phyloP scores from a whole-genome alignment of 768 basidiomycete species.

The Tylopilus felleus region DNA sequence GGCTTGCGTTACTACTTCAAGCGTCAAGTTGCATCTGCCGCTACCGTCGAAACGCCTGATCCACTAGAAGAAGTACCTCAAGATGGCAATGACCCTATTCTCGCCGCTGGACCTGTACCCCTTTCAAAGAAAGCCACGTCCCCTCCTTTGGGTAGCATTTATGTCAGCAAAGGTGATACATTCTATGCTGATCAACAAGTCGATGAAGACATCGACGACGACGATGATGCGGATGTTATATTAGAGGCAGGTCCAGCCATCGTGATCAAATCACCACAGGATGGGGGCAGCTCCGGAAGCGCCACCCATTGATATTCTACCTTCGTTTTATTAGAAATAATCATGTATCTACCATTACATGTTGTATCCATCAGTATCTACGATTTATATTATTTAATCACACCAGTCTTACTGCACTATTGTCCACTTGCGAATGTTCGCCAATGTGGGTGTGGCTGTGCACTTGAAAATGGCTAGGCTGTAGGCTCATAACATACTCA shows the following conservation, averaged over 20 bases:
- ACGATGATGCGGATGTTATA: conserved; percentile 66
- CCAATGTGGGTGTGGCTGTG: background rate
- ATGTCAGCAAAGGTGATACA: conserved; percentile 36
- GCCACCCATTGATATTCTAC: conserved; percentile 12
- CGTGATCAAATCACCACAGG: conserved; percentile 36
- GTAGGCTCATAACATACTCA: background rate
- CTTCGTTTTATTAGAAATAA: conserved; percentile 7
- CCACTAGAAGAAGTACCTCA: conserved; percentile 33
- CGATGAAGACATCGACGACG: conserved; percentile 57
- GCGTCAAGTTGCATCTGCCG: conserved; percentile 47
- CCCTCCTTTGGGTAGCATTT: conserved; percentile 28
- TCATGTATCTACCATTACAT: conserved; percentile 14
- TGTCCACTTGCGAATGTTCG: background rate
- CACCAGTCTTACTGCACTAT: too few species aligned
- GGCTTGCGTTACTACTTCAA: conserved; percentile 82
- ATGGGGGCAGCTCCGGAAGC: conserved; percentile 26
- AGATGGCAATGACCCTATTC: conserved; percentile 45
- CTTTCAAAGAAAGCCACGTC: conserved; percentile 40
- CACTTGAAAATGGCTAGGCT: background rate
- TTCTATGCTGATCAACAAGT: conserved; percentile 42
- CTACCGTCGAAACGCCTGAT: conserved; percentile 34
- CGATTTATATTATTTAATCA: background rate
- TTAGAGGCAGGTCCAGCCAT: conserved; percentile 72
- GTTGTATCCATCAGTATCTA: conserved; percentile 12
- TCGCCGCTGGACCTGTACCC: conserved; percentile 55